Conservation (phyloP, 345 rosid species). For the Sisymbrium altissimum region DNA sequence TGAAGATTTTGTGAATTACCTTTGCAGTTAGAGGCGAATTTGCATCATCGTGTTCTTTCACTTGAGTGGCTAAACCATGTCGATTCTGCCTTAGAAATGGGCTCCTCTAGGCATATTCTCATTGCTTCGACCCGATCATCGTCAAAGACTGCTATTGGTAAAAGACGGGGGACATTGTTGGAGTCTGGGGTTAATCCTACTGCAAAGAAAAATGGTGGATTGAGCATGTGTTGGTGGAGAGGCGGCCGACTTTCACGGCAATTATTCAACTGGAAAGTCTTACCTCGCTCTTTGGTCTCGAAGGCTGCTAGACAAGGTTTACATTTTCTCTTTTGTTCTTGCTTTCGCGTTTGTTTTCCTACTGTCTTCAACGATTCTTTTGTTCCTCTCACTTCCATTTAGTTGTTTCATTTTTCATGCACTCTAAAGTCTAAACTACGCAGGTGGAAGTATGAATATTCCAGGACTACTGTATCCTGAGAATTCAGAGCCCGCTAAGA, state of each 20-base stretch:
- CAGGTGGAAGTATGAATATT: slow-evolving; percentile 76
- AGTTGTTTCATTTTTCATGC: slow-evolving; percentile 27
- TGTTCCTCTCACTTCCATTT: slow-evolving; percentile 31
- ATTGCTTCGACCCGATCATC: slow-evolving; percentile 52
- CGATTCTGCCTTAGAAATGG: slow-evolving; percentile 56
- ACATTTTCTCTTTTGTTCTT: slow-evolving; percentile 31
- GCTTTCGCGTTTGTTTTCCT: slow-evolving; percentile 2
- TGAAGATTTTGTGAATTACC: slow-evolving; percentile 17
- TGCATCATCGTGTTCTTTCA: slow-evolving; percentile 71
- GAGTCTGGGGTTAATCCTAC: slow-evolving; percentile 53
- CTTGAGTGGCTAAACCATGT: slow-evolving; percentile 77
- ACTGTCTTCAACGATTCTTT: neutral
- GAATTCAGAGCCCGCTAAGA: slow-evolving; percentile 76
- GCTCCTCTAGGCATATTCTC: slow-evolving; percentile 75
- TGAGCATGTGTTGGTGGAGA: slow-evolving; percentile 88
- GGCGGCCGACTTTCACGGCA: slow-evolving; percentile 82
- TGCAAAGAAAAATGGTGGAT: slow-evolving; percentile 55
- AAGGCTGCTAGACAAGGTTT: slow-evolving; percentile 96
- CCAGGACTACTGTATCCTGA: slow-evolving; percentile 82
- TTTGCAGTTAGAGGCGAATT: slow-evolving; percentile 72
- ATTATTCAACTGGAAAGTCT: slow-evolving; percentile 79
- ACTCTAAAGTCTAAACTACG: slow-evolving; percentile 43
- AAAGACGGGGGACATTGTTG: slow-evolving; percentile 48
- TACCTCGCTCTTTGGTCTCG: slow-evolving; percentile 59
- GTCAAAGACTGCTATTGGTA: slow-evolving; percentile 63